Conservation (phyloP, 2,329 filamentous ascomycete genomes). For the Colletotrichum sp. region DNA sequence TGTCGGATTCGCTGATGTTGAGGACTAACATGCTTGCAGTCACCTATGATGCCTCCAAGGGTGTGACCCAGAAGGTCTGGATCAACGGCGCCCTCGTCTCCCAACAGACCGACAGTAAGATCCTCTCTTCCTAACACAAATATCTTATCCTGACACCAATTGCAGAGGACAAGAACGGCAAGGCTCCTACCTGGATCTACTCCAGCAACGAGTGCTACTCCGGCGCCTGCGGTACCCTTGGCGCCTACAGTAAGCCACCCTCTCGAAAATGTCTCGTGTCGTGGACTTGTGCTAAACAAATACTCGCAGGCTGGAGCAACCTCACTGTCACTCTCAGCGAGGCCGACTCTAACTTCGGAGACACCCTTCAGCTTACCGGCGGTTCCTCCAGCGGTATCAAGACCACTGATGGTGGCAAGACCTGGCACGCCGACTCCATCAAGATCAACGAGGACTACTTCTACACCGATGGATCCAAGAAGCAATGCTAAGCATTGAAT, state of each 20-base stretch:
- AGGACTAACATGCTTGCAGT: background rate
- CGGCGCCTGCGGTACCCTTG: background rate
- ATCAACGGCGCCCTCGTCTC: background rate
- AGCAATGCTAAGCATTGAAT: background rate
- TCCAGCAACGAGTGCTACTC: conserved; percentile 2
- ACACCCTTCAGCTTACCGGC: background rate
- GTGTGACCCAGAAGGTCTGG: background rate
- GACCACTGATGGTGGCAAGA: conserved; percentile 1
- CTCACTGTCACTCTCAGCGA: background rate
- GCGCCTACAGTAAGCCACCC: background rate
- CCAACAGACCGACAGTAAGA: background rate
- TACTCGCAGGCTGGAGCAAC: background rate
- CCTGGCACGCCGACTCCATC: background rate
- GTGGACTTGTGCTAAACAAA: background rate
- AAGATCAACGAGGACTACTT: conserved; percentile 13
- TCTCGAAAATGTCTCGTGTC: accelerated
- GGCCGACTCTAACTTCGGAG: background rate
- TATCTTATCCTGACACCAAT: background rate
- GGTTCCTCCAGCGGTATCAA: background rate
- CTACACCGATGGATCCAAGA: conserved; percentile 3
- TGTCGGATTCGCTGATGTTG: accelerated
- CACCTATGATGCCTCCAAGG: background rate
- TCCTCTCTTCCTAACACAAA: background rate
- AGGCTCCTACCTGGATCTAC: background rate
- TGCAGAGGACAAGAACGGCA: background rate